Evolutionary conservation across 352 stramenopile species (phyloP).

Genomic region (Phytophthora pistaciae): DNA sequence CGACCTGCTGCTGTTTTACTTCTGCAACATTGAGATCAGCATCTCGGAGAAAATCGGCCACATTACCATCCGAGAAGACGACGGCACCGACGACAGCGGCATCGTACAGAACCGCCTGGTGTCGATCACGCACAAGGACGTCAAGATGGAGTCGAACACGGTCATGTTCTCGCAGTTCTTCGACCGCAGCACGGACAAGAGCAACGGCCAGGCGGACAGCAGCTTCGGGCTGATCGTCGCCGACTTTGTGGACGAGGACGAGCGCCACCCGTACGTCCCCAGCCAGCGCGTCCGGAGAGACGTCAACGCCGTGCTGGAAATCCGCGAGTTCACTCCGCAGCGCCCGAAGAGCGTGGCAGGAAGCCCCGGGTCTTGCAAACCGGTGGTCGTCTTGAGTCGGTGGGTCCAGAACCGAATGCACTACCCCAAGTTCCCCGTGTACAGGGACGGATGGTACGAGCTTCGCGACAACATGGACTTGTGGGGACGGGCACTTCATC

Average conservation of each 20-base stretch:
- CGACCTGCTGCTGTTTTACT: constrained; percentile 57
- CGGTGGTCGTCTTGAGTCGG: constrained; percentile 34
- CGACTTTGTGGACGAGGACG: constrained; percentile 50
- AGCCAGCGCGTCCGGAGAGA: constrained; percentile 36
- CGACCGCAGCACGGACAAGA: constrained; percentile 19
- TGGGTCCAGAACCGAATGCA: constrained; percentile 48
- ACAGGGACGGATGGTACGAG: constrained; percentile 38
- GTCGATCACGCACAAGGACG: constrained; percentile 36
- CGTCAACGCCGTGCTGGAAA: constrained; percentile 37
- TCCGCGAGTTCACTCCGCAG: constrained; percentile 28
- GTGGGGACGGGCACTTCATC: constrained; percentile 35
- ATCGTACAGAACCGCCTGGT: constrained; percentile 59
- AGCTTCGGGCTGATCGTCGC: constrained; percentile 39
- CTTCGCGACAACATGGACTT: constrained; percentile 42
- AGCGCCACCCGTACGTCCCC: constrained; percentile 39
- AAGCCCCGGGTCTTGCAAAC: constrained; percentile 21
- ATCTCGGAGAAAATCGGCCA: constrained; percentile 67
- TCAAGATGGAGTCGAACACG: constrained; percentile 54
- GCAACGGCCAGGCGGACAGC: constrained; percentile 9
- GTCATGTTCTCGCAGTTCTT: constrained; percentile 52
- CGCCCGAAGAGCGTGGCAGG: constrained; percentile 9
- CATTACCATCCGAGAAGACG: constrained; percentile 62
- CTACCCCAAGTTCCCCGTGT: constrained; percentile 38
- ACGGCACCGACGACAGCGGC: constrained; percentile 46
- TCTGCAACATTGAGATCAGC: constrained; percentile 69